phyloP scores from a whole-genome alignment of 1,284 basidiomycete genomes.

The Apiotrichum mycotoxinovorans region DNA sequence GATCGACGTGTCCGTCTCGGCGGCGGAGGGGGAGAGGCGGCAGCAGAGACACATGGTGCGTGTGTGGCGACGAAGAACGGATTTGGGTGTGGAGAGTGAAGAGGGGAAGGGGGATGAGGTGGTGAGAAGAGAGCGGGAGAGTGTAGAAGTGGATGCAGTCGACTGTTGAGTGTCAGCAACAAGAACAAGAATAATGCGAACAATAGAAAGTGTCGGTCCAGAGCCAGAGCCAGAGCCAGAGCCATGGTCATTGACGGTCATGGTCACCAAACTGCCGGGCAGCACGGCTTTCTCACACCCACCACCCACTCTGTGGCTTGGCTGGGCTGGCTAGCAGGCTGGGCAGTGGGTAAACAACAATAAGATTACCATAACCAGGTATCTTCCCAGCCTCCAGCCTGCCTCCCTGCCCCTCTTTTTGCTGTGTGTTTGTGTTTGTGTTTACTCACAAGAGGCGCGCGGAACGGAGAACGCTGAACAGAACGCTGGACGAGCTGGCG shows the following conservation, averaged over 20 bases:
- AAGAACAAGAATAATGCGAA: too few species aligned
- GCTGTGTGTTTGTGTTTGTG: too few species aligned
- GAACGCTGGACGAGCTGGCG: slow-evolving; percentile 4
- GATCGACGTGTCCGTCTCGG: slow-evolving; percentile 19
- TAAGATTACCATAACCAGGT: too few species aligned
- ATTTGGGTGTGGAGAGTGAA: background rate
- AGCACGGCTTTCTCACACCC: too few species aligned
- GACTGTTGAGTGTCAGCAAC: background rate
- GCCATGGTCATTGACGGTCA: too few species aligned
- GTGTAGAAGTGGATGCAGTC: background rate
- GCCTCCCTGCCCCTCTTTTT: too few species aligned
- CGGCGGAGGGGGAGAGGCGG: background rate
- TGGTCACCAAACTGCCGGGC: too few species aligned
- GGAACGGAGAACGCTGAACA: background rate
- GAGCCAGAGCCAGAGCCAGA: too few species aligned
- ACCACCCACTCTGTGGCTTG: too few species aligned
- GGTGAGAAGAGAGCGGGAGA: background rate
- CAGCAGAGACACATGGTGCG: slow-evolving; percentile 21
- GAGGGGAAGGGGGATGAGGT: background rate
- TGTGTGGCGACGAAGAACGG: slow-evolving; percentile 4
- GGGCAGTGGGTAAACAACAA: background rate
- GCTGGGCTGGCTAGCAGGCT: too few species aligned
- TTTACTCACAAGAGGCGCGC: background rate
- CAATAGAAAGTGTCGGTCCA: too few species aligned
- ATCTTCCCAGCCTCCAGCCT: background rate